phyloP scores from a whole-genome alignment of 306 rosid species.

The Notholithocarpus densiflorus region DNA sequence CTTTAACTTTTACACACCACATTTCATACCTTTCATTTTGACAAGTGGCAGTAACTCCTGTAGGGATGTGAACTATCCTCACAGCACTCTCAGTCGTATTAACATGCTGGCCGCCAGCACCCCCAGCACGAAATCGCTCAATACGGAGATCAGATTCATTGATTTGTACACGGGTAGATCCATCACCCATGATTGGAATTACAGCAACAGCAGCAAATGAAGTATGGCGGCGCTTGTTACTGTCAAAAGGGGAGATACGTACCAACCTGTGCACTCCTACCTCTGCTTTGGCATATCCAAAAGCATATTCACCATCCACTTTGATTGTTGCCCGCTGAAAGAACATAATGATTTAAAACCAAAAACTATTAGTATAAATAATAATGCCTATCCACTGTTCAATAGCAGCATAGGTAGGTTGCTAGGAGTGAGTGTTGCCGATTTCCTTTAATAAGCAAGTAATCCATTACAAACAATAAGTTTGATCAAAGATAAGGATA shows the following conservation, averaged over 20 bases:
- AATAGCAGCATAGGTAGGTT: background rate
- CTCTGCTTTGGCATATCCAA: slow-evolving; percentile 98
- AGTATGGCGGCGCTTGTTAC: slow-evolving; percentile 86
- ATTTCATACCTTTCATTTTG: slow-evolving; percentile 82
- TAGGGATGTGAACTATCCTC: slow-evolving; percentile 83
- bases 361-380: slow-evolving; percentile 6
- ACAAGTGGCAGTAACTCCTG: slow-evolving; percentile 88
- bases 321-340: slow-evolving; percentile 90
- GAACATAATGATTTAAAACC: slow-evolving; percentile 24
- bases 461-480: background rate
- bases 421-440: background rate
- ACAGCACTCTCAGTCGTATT: slow-evolving; percentile 96
- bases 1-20: background rate
- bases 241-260: slow-evolving; percentile 93
- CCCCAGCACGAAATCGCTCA: slow-evolving; percentile 87
- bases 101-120: slow-evolving; percentile 94
- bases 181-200: slow-evolving; percentile 78
- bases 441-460: background rate
- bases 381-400: background rate
- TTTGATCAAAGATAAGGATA: slow-evolving; percentile 4
- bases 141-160: slow-evolving; percentile 94
- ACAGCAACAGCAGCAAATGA: slow-evolving; percentile 98
- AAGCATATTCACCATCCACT: slow-evolving; percentile 92
- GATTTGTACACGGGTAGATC: slow-evolving; percentile 65
- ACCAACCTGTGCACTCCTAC: slow-evolving; percentile 96